Evolutionary conservation across 2,329 filamentous ascomycete genomes (phyloP).

Genomic region (Talaromyces sp.): DNA sequence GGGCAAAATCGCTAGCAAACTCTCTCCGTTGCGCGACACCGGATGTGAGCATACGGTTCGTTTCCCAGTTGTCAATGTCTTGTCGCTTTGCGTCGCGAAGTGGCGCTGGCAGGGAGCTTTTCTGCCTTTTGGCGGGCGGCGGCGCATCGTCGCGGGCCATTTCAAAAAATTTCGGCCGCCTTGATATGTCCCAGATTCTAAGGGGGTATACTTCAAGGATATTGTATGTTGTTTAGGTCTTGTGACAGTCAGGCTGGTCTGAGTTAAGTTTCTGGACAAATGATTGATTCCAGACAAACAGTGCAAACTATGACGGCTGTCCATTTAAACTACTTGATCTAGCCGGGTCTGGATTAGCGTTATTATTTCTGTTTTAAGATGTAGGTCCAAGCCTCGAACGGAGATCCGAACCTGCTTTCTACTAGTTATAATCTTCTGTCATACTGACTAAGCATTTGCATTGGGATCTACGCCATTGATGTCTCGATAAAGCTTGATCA

Average conservation of each 20-base stretch:
- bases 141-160: slow-evolving; percentile 36
- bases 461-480: no score
- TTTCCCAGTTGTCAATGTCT: slow-evolving; percentile 97
- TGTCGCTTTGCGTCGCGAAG: slow-evolving; percentile 63
- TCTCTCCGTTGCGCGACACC: slow-evolving; percentile 89
- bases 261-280: neutral
- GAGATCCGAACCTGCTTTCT: no score
- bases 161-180: neutral
- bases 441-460: neutral
- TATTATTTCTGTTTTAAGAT: neutral
- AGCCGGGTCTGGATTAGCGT: neutral
- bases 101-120: slow-evolving; percentile 34
- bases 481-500: no score
- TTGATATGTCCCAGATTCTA: neutral
- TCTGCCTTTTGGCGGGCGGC: slow-evolving; percentile 39
- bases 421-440: no score
- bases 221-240: neutral
- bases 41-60: slow-evolving; percentile 95
- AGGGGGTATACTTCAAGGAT: neutral
- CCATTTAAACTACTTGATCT: neutral
- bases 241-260: neutral
- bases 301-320: slow-evolving; percentile 17
- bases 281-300: slow-evolving; percentile 18
- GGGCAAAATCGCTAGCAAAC: slow-evolving; percentile 74
- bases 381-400: no score